Conservation (phyloP, 768 basidiomycete genomes). For the Tylopilus vinaceipallidus region DNA sequence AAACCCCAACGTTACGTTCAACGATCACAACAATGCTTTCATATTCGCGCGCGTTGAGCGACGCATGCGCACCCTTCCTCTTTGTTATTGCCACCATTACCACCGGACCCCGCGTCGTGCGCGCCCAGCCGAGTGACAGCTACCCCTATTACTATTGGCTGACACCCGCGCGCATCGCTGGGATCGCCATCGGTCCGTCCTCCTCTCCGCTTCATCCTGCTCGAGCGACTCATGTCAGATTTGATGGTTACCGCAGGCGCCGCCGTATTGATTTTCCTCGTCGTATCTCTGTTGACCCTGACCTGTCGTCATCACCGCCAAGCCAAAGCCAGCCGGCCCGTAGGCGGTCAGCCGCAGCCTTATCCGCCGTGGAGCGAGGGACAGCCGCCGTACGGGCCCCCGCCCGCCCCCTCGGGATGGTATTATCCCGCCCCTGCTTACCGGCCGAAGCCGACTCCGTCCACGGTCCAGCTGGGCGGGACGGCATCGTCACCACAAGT, state of each 20-base stretch:
- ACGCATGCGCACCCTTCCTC: neutral
- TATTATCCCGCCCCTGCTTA: neutral
- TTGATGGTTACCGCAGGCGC: constrained; percentile 10
- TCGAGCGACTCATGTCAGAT: neutral
- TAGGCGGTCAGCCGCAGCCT: neutral
- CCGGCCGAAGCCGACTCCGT: neutral
- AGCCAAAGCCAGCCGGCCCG: neutral
- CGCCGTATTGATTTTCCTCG: constrained; percentile 5
- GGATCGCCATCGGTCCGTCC: constrained; percentile 25
- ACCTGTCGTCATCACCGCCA: constrained; percentile 9
- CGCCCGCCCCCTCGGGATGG: constrained; percentile 1
- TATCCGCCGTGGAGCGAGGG: constrained; percentile 10
- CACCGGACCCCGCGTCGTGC: constrained; percentile 1
- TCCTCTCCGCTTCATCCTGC: neutral
- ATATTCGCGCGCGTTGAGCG: neutral
- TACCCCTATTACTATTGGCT: constrained; percentile 19
- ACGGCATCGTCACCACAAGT: neutral
- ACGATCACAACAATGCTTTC: neutral
- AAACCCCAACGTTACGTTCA: neutral
- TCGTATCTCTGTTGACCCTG: constrained; percentile 2
- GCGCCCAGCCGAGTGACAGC: constrained; percentile 12
- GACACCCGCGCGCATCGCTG: constrained; percentile 26
- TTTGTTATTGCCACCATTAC: constrained; percentile 8
- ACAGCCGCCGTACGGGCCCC: constrained; percentile 2
- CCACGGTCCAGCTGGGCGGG: neutral